Conservation (phyloP, 106 monocot genomes). For the Dioscorea alata region DNA sequence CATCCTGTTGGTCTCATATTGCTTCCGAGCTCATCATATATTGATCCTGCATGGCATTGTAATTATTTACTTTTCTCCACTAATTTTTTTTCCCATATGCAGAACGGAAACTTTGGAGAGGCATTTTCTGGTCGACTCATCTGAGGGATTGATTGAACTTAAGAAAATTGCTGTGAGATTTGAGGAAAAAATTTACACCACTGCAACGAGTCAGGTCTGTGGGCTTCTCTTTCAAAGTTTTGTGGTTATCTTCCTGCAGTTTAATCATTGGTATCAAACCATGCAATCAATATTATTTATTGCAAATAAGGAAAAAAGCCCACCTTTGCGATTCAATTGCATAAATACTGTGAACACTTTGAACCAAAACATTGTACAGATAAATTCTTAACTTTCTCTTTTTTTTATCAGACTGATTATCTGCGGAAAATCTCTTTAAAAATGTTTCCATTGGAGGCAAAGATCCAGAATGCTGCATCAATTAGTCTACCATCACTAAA, state of each 20-base stretch:
- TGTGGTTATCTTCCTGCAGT: background rate
- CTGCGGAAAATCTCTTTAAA: slow-evolving; percentile 73
- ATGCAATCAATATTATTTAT: background rate
- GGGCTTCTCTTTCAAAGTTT: background rate
- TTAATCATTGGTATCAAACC: background rate
- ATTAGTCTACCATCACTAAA: slow-evolving; percentile 20
- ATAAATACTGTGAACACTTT: background rate
- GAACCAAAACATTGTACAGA: background rate
- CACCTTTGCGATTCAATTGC: background rate
- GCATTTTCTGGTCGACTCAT: slow-evolving; percentile 48
- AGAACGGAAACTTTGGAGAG: slow-evolving; percentile 88
- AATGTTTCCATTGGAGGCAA: slow-evolving; percentile 71
- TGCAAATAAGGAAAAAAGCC: background rate
- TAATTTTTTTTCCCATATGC: background rate
- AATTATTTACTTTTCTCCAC: background rate
- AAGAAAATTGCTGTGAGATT: slow-evolving; percentile 71
- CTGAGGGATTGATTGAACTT: slow-evolving; percentile 62
- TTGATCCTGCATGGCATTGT: background rate
- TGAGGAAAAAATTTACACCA: slow-evolving; percentile 85
- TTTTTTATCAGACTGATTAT: slow-evolving; percentile 70
- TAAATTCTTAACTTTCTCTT: slow-evolving; percentile 6
- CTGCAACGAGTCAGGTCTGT: slow-evolving; percentile 61
- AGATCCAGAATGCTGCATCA: background rate
- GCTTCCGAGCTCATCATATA: background rate
- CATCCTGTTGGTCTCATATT: background rate